Base-by-base conservation (phyloP, 176 grass and related monocot genomes). In the Rhynchospora breviuscula region DNA sequence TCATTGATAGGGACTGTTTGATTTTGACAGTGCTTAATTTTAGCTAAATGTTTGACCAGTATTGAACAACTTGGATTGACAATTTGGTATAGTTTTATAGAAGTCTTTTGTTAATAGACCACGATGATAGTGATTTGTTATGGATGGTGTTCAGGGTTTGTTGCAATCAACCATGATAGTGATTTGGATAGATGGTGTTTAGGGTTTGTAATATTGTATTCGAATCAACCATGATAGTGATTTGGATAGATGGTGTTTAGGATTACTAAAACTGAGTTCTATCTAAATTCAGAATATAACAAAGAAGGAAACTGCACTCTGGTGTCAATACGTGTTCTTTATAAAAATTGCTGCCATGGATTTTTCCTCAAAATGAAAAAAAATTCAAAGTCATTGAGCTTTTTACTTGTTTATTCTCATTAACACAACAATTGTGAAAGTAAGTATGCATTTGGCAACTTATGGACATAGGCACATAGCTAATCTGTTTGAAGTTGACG, bases 1-100 rank as follows among this genome's bases (percentile, higher is more conserved):
- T 23, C 69, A 45, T 81, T 52, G 60, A 82, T 82, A 49, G 19
- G 23, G 62, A 82, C 80, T 67, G 11, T 33, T 82, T 82, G 80
- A 82, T 82, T 82, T 46, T 51, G 80, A 82, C 80, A 53, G 7
- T 51, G 60, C 22, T 82, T 17, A 66, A 67, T 82, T 66, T 82
- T 51, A 18, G 63, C 40, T 68, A 51, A 49, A 82, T 51, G 43
- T 48, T 5, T 48, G 58, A 82, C 63, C 23, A n/a, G 8, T 68
- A 65, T 82, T 53, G 8, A 53, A 51, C n/a, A 51, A 48, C 10
- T 48, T 48, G 62, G 29, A 57, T 63, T 80, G 33, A 23, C 47
- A 53, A 75, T 75, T 53, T 75, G 71, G 22, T 31, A 18, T 62
- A 15, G 18, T 79, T 65, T 63, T 67, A 67, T 35, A 40, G 14